These are phyloP conservation scores for Lepidium sativum DNA, from an alignment of 345 rosid species.

Conservation along the genomic window DNA sequence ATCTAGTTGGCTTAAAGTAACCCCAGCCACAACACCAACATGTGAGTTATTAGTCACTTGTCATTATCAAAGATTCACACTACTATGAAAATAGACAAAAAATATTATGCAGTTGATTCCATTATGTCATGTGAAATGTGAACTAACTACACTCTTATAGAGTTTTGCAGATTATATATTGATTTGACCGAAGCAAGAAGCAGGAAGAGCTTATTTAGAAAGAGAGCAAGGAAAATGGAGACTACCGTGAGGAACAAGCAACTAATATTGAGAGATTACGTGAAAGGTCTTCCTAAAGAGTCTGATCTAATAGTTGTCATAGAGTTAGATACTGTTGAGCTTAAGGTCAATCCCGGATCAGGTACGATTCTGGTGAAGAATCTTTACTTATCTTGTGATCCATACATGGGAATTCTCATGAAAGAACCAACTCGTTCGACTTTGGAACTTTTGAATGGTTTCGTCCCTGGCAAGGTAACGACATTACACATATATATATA, in stretches of 20 bases:
- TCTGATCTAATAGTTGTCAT: conserved; percentile 21
- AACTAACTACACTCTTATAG: background rate
- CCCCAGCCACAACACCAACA: too few species aligned
- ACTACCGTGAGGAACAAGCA: conserved; percentile 29
- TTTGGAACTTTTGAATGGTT: conserved; percentile 3
- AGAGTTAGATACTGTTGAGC: background rate
- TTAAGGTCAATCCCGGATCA: conserved; percentile 22
- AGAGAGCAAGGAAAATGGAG: background rate
- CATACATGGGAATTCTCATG: conserved; percentile 38
- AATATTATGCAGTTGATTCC: background rate
- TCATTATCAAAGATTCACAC: too few species aligned
- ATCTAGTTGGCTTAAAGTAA: too few species aligned
- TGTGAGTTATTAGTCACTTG: too few species aligned
- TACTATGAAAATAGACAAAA: too few species aligned
- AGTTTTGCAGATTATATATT: background rate
- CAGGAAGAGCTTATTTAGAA: background rate
- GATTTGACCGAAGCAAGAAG: background rate
- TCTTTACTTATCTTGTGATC: conserved; percentile 43
- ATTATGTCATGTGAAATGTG: background rate
- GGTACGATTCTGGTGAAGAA: conserved; percentile 31
- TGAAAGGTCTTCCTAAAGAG: conserved; percentile 22
- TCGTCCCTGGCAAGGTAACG: conserved; percentile 24
- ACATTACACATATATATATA: background rate
- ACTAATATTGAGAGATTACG: conserved; percentile 21
- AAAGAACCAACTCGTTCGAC: conserved; percentile 8